phyloP scores from a whole-genome alignment of 768 basidiomycete species.

The Amanita rimosa region DNA sequence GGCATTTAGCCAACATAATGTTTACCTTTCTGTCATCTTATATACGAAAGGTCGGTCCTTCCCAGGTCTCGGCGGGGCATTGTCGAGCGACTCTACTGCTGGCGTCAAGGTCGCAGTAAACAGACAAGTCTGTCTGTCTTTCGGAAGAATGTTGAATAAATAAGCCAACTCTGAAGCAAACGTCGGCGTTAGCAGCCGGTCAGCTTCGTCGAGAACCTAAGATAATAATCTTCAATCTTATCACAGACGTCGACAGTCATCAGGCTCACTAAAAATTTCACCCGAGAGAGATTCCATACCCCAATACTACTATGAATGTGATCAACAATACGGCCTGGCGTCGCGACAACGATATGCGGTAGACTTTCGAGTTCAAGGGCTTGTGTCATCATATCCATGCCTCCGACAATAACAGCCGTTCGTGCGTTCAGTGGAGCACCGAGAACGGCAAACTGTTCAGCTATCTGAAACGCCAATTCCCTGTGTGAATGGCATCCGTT shows the following conservation, averaged over 20 bases:
- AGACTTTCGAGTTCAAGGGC: slow-evolving; percentile 75
- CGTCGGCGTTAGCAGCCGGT: slow-evolving; percentile 79
- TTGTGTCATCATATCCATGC: slow-evolving; percentile 97
- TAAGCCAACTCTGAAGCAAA: slow-evolving; percentile 79
- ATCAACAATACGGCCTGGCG: slow-evolving; percentile 92
- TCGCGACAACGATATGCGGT: slow-evolving; percentile 92
- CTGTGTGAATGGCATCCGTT: slow-evolving; percentile 35
- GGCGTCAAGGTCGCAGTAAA: slow-evolving; percentile 94
- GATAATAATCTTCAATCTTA: not conserved
- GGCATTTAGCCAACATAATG: not conserved
- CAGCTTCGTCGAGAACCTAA: slow-evolving; percentile 94
- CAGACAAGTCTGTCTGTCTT: slow-evolving; percentile 87
- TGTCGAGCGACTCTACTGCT: slow-evolving; percentile 69
- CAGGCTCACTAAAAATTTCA: slow-evolving; percentile 69
- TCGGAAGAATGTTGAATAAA: slow-evolving; percentile 68
- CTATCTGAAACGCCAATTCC: slow-evolving; percentile 94
- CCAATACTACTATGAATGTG: slow-evolving; percentile 67
- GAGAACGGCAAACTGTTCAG: slow-evolving; percentile 90
- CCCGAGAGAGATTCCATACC: slow-evolving; percentile 76
- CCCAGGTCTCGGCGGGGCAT: slow-evolving; percentile 63
- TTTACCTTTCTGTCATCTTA: slow-evolving; percentile 58
- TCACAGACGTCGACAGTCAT: not conserved
- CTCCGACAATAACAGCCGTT: slow-evolving; percentile 88
- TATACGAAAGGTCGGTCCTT: slow-evolving; percentile 86
- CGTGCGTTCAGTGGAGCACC: slow-evolving; percentile 73